Base-by-base conservation (phyloP, 129 eudicot species). In the Chrysanthemum makinoi region DNA sequence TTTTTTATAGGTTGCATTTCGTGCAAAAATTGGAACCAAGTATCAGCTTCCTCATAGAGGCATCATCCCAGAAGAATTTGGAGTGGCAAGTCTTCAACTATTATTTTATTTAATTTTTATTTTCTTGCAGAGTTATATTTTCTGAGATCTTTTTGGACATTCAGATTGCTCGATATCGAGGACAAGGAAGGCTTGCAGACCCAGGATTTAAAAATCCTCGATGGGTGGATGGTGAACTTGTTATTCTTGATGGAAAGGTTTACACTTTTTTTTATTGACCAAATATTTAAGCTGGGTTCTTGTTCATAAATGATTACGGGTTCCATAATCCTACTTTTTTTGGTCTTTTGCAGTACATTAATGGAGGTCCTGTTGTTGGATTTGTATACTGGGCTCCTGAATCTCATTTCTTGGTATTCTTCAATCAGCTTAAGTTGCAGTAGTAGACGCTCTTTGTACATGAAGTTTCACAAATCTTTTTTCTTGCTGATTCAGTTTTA, bases 221-320 rank as follows among this genome's bases (percentile, higher is more conserved):
- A 80, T 95, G 99, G 99, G 97, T 95, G 39, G 97, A 95, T 73
- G 99, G 99, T 54, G 99, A 95, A 83, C 94, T 95, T 68, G 94
- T 95, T 76, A 84, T 95, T 51, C 78, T 95, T 70, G 99, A 95
- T 65, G 99, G 99, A 73, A 95, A 95, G 99, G 99, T 95, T 76
- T 26, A 2, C 8, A 13, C 39, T 51, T 62, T 53, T 58, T 11
- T 66, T 54, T 16, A 2, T n/a, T 47, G 18, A 51, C 59, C 47
- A 47, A 30, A 15, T 75, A 26, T 51, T 19, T 68, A 9, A 15
- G 26, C 39, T 63, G 10, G 53, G 65, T 67, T 24, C 12, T 17
- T 30, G 35, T 24, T 39, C 54, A 57, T 39, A 33, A 62, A 24
- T 24, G 54, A 39, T 13, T 73, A 51, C 30, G 39, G n/a, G 30